Evolutionary conservation across 2,329 filamentous ascomycete species (phyloP), one percentile per base, ranked within the genome.

Genomic region (Tolypocladium cylindrosporum): DNA sequence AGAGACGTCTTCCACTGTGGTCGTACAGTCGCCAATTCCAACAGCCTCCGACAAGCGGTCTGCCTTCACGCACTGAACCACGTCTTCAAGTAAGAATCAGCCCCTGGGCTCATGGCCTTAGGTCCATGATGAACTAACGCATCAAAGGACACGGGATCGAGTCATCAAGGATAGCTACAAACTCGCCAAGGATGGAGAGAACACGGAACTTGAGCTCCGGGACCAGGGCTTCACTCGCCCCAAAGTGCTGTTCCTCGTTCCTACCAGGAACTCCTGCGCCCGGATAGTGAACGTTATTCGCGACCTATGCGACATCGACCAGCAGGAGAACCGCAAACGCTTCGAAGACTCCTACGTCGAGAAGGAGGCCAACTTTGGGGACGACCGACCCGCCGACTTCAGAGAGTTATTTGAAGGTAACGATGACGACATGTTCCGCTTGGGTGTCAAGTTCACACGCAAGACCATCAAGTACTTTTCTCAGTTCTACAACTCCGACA

Each of bases 181-280:
- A 62, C 74, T 96, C 13, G 79, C 87, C 11, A 86, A 86, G 64
- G 84, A 88, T 57, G 79, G 83, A 4, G 80, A 82, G 11, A 79
- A 79, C 42, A 75, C 81, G 19, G 86, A 89, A 42, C 75, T 89
- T 5, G 91, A 96, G 63, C 78, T 91, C 21, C 85, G 91, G 62
- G 94, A 99, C 64, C 94, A 99, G 73, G 94, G 94, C 0, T 99
- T 97, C 72, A 97, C 93, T 0, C 81, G 94, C 6, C 94, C 94
- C 9, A 97, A 97, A 69, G 87, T 97, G 8, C 81, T 99, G 24
- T 90, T 97, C 71, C 79, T 99, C 21, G 77, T 97, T 0, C 93
- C 94, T 4, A 97, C 94, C 0, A 85, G 92, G 57, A 87, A 97
- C 67, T 87, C 91, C 0, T 96, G 91, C 63, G 88, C 89, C 36